These are phyloP conservation scores for Phaffia tasmanica DNA, from an alignment of 768 basidiomycete species.

Conservation along the genomic window DNA sequence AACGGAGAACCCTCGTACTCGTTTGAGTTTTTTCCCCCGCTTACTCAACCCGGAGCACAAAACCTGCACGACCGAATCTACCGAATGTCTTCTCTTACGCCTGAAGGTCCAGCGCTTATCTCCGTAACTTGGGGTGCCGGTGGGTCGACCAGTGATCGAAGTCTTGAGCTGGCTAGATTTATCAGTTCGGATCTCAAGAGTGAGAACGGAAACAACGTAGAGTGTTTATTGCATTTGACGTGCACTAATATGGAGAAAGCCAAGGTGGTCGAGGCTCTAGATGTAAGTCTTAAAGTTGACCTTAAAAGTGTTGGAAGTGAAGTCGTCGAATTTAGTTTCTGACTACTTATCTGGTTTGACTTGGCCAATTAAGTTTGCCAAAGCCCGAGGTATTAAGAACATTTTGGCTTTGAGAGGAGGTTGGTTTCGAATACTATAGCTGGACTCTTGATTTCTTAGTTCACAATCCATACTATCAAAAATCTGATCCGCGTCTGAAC, in stretches of 20 bases:
- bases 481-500: background rate
- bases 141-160: slow-evolving; percentile 76
- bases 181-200: slow-evolving; percentile 33
- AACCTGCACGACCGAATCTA: slow-evolving; percentile 81
- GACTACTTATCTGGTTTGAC: background rate
- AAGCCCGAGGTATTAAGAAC: slow-evolving; percentile 69
- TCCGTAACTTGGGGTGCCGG: slow-evolving; percentile 98
- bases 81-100: slow-evolving; percentile 55
- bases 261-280: slow-evolving; percentile 16
- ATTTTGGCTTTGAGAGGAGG: slow-evolving; percentile 88
- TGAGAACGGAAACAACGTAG: slow-evolving; percentile 46
- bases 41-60: slow-evolving; percentile 25
- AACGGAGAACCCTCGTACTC: background rate
- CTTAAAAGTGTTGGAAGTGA: background rate
- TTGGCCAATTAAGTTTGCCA: slow-evolving; percentile 48
- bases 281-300: slow-evolving; percentile 30
- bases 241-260: slow-evolving; percentile 33
- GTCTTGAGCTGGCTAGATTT: slow-evolving; percentile 61
- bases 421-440: slow-evolving; percentile 35
- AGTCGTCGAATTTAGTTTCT: background rate
- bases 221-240: slow-evolving; percentile 13
- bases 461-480: background rate
- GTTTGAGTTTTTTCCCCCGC: slow-evolving; percentile 27
- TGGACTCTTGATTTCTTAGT: background rate
- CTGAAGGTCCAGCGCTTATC: slow-evolving; percentile 53